These are phyloP conservation scores for Phialocephala sp. DNA, from an alignment of 2,329 filamentous ascomycete species.

Conservation along the genomic window DNA sequence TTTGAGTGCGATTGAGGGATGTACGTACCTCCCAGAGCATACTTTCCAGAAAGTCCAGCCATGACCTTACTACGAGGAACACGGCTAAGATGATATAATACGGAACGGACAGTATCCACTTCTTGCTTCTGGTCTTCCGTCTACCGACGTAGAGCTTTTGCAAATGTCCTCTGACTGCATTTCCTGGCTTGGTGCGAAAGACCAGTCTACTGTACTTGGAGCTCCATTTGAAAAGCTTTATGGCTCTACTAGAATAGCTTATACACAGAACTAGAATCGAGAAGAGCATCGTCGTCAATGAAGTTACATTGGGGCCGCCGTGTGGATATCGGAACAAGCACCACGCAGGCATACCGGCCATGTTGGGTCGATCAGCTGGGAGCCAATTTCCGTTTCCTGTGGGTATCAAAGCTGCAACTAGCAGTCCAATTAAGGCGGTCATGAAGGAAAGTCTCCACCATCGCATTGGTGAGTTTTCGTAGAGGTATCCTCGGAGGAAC, in stretches of 20 bases:
- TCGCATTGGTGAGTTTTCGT: background rate
- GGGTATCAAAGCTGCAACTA: constrained; percentile 5
- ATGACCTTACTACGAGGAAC: background rate
- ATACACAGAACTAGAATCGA: background rate
- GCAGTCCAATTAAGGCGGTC: background rate
- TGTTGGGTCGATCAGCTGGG: background rate
- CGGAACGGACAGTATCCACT: background rate
- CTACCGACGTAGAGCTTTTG: background rate
- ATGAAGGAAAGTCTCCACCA: constrained; percentile 1
- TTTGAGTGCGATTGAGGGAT: background rate
- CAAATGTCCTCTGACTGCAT: background rate
- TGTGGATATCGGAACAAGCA: background rate
- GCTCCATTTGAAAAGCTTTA: constrained; percentile 3
- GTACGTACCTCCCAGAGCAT: constrained; percentile 2
- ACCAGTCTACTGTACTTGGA: background rate
- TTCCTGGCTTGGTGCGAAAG: background rate
- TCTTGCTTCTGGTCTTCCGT: background rate
- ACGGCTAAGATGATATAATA: background rate
- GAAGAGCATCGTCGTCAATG: background rate
- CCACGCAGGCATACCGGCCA: background rate
- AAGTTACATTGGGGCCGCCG: background rate
- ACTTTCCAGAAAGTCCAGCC: background rate
- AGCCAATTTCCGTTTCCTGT: constrained; percentile 2
- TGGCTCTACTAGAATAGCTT: background rate
- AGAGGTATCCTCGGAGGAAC: constrained; percentile 7